These are phyloP conservation scores for Xylaria acuta DNA, from an alignment of 495 filamentous ascomycete species.

Conservation along the genomic window DNA sequence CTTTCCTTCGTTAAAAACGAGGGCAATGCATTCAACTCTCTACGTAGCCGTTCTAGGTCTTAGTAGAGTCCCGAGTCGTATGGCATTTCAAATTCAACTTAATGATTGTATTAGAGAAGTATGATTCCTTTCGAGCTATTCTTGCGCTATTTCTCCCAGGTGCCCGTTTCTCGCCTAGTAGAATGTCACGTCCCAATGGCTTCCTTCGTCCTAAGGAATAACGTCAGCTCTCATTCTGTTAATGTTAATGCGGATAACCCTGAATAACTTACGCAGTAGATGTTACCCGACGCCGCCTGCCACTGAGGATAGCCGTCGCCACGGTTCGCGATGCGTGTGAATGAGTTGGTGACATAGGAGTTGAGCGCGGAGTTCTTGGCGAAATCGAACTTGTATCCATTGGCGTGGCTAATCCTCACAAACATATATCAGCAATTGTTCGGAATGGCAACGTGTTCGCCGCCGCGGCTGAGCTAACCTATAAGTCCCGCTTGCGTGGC, in stretches of 20 bases:
- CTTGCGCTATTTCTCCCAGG: background rate
- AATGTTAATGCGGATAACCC: background rate
- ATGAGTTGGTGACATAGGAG: constrained; percentile 28
- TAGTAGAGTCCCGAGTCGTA: background rate
- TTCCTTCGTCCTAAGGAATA: constrained; percentile 28
- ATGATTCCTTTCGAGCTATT: background rate
- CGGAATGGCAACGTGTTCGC: background rate
- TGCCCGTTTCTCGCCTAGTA: constrained; percentile 10
- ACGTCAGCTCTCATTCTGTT: background rate
- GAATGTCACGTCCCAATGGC: constrained; percentile 32
- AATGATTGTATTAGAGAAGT: background rate
- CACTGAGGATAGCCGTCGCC: constrained; percentile 31
- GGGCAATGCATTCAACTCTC: background rate
- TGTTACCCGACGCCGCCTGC: constrained; percentile 29
- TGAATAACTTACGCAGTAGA: constrained; percentile 27
- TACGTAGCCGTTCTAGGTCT: background rate
- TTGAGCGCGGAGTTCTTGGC: constrained; percentile 28
- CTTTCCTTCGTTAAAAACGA: background rate
- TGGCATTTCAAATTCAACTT: background rate
- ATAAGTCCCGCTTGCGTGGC: constrained; percentile 31
- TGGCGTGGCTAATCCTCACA: constrained; percentile 13
- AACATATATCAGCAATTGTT: background rate
- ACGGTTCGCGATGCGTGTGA: constrained; percentile 28
- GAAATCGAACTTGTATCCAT: constrained; percentile 32
- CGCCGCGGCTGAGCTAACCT: constrained; percentile 7